phyloP scores from a whole-genome alignment of 352 stramenopile species.

The Globisporangium splendens region DNA sequence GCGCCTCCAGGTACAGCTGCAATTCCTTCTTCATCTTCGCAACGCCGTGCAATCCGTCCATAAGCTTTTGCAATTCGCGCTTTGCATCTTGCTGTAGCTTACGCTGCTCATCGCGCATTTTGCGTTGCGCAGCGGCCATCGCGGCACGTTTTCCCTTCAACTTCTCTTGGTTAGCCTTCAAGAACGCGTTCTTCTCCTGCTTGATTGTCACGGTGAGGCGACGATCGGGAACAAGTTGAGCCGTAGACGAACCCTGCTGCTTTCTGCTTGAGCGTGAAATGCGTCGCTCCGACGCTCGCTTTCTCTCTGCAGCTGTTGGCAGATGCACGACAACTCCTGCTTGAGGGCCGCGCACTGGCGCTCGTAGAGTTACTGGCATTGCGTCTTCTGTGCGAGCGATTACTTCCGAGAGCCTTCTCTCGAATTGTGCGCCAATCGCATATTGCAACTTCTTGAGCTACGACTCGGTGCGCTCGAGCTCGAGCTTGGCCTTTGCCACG shows the following conservation, averaged over 20 bases:
- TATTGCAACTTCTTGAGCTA: slow-evolving; percentile 56
- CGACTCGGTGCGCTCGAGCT: slow-evolving; percentile 50
- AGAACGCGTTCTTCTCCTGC: slow-evolving; percentile 46
- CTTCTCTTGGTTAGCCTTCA: slow-evolving; percentile 39
- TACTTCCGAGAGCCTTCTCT: slow-evolving; percentile 46
- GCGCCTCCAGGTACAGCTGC: slow-evolving; percentile 37
- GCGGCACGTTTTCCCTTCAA: slow-evolving; percentile 37
- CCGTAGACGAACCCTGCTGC: background rate
- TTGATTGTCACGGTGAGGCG: slow-evolving; percentile 48
- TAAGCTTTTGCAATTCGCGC: slow-evolving; percentile 38
- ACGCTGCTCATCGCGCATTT: slow-evolving; percentile 26
- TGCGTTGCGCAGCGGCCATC: slow-evolving; percentile 36
- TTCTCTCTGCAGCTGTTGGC: background rate
- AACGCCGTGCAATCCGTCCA: slow-evolving; percentile 42
- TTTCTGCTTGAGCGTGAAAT: slow-evolving; percentile 7
- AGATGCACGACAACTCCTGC: slow-evolving; percentile 8
- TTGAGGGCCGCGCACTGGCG: background rate
- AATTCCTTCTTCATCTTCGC: slow-evolving; percentile 58
- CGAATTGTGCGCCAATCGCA: slow-evolving; percentile 57
- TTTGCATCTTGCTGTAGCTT: slow-evolving; percentile 31
- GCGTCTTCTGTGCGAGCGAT: slow-evolving; percentile 24
- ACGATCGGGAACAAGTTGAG: slow-evolving; percentile 13
- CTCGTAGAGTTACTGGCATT: background rate
- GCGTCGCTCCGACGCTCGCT: slow-evolving; percentile 1
- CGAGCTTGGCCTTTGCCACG: slow-evolving; percentile 34